Evolutionary conservation across 2,329 filamentous ascomycete genomes (phyloP).

Genomic region (Microdochium trichocladiopsis): DNA sequence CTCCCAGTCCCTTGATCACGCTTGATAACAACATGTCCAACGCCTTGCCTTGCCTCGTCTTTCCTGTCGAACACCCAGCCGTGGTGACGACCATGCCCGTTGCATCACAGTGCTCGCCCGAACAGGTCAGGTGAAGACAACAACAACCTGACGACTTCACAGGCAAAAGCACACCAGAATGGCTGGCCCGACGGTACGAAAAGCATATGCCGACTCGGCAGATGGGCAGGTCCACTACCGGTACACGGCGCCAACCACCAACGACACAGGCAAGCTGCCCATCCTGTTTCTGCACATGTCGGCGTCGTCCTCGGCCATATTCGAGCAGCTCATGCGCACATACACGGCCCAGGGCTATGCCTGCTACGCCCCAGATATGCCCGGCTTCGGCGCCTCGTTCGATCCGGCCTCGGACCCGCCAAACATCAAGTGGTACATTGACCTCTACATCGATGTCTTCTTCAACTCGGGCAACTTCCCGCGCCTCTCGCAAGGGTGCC

Average conservation of each 20-base stretch:
- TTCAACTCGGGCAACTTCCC: constrained; percentile 1
- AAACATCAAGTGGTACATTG: constrained; percentile 5
- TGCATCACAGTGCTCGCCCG: too few species aligned
- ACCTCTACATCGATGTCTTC: constrained; percentile 3
- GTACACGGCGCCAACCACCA: neutral
- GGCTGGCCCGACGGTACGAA: neutral
- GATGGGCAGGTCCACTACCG: constrained; percentile 5
- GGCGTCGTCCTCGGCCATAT: constrained; percentile 5
- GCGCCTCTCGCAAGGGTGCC: neutral
- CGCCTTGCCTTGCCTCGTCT: too few species aligned
- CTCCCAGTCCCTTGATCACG: too few species aligned
- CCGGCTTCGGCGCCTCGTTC: constrained; percentile 10
- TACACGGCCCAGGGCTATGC: constrained; percentile 3
- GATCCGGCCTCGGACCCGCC: constrained; percentile 6
- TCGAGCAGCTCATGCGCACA: constrained; percentile 1
- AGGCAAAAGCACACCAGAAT: neutral
- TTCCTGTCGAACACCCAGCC: too few species aligned
- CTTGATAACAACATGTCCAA: too few species aligned
- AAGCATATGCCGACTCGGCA: constrained; percentile 4
- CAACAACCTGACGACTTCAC: too few species aligned
- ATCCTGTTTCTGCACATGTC: constrained; percentile 6
- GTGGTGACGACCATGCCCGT: too few species aligned
- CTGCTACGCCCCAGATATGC: constrained; percentile 12
- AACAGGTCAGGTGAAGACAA: too few species aligned
- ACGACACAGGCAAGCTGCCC: neutral